Evolutionary conservation across 1,284 basidiomycete genomes (phyloP).

Genomic region (Tilletia setariae): DNA sequence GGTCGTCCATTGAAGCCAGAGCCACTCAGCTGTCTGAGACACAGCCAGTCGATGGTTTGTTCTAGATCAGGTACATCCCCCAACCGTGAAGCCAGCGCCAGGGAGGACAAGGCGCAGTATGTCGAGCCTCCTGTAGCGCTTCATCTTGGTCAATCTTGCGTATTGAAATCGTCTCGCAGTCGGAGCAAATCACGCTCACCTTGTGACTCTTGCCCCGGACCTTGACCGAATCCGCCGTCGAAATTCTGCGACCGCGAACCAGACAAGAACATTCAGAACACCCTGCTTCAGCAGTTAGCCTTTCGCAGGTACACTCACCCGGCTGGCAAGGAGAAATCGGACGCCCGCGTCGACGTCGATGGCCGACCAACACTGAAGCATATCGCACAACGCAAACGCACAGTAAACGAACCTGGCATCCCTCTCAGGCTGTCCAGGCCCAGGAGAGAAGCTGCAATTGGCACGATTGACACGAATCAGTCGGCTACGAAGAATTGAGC

Average conservation of each 20-base stretch:
- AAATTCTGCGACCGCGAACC: constrained; percentile 65
- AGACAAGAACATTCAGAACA: not conserved
- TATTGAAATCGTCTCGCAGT: not conserved
- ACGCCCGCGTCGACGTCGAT: constrained; percentile 66
- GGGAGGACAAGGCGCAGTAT: constrained; percentile 79
- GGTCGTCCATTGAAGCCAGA: constrained; percentile 40
- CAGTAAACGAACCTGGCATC: constrained; percentile 84
- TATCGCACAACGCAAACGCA: constrained; percentile 74
- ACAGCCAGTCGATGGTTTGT: constrained; percentile 21
- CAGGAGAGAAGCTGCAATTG: constrained; percentile 15
- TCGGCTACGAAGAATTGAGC: constrained; percentile 4
- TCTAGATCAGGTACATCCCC: not conserved
- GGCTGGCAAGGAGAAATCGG: constrained; percentile 60
- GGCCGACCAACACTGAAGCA: constrained; percentile 75
- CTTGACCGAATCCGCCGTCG: constrained; percentile 87
- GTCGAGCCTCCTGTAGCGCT: constrained; percentile 73
- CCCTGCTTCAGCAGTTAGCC: not conserved
- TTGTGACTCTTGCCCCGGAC: constrained; percentile 76
- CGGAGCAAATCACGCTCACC: constrained; percentile 58
- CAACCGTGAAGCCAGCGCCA: constrained; percentile 60
- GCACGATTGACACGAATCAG: not conserved
- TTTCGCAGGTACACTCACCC: constrained; percentile 17
- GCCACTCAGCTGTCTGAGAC: constrained; percentile 20
- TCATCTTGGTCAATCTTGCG: too few species aligned
- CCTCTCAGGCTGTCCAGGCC: constrained; percentile 31